Base-by-base conservation (phyloP, 2,329 filamentous ascomycete genomes). In the Aspergillus latus region DNA sequence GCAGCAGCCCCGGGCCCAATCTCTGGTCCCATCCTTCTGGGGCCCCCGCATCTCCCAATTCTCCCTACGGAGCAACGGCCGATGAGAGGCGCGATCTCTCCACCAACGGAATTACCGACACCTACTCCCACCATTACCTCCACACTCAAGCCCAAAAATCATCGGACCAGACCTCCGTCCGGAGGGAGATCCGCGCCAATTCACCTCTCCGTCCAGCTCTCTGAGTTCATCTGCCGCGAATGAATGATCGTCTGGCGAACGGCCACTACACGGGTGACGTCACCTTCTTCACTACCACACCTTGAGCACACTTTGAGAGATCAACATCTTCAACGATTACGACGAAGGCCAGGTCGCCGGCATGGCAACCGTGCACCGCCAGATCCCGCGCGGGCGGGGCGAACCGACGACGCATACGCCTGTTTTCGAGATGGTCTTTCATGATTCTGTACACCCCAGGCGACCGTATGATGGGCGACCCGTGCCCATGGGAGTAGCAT, bases 181-280 rank as follows among this genome's bases (percentile, higher is more conserved):
- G 21, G 21, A 59, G 58, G 29, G 52, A 57, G 29, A 59, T 37
- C 34, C 53, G 58, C 16, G 30, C 39, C 13, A n/a, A 11, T 53
- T 2, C 26, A 63, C 64, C 1, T 76, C 72, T 50, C 66, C 78
- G 10, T 72, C 69, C 26, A 21, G n/a, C n/a, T n/a, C 1, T 21
- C 21, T 21, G 2, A 21, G 3, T 21, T 66, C 64, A 1, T 78
- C 78, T 57, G 61, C 67, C 32, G 74, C 72, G 64, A 68, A 63
- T 16, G 66, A 66, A 64, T 67, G 65, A 52, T 67, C 34, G 59
- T 65, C 9, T 59, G 16, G 65, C 65, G 11, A 70, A 71, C 56
- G 60, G 62, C 48, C 70, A 73, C 58, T 66, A 73, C 49, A 70
- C 70, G 32, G 63, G 69, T 51, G 68, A 73, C 52, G 60, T 60